A percentile compares a stretch with the other conserved stretches of the same genome.
These are phyloP conservation scores for Eucalyptus virginea DNA, from an alignment of 345 rosid species.

Conservation along the genomic window DNA sequence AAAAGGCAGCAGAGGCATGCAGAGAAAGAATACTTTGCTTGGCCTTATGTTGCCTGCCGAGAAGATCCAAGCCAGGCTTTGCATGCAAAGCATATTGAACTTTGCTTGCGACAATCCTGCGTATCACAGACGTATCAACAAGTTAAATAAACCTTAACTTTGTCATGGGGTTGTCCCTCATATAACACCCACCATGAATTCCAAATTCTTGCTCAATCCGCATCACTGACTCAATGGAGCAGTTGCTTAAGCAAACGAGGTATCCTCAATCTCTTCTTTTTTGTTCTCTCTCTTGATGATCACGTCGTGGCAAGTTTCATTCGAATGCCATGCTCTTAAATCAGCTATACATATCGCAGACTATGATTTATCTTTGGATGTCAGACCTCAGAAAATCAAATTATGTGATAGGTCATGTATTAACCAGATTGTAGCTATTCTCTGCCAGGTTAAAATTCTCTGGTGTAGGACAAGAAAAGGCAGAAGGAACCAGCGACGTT, in stretches of 20 bases:
- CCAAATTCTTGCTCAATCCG: neutral
- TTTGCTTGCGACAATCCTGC: constrained; percentile 1
- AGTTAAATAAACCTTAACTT: neutral
- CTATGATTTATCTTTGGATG: neutral
- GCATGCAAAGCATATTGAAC: constrained; percentile 29
- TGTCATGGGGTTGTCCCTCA: constrained; percentile 2
- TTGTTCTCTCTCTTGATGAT: neutral
- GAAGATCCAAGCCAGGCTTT: constrained; percentile 1
- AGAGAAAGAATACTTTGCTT: constrained; percentile 24
- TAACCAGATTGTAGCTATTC: neutral
- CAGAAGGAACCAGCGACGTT: neutral
- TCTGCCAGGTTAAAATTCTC: constrained; percentile 14
- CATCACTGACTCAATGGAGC: constrained; percentile 5
- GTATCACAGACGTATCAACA: neutral
- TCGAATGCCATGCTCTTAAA: neutral
- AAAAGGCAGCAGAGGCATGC: neutral
- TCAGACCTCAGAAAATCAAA: neutral
- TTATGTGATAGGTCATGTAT: neutral
- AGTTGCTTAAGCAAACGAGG: constrained; percentile 23
- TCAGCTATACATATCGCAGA: neutral
- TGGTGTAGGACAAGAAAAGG: constrained; percentile 1
- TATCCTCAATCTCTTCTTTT: neutral
- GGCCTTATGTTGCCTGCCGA: neutral
- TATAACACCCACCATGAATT: neutral
- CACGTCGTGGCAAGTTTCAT: neutral